Base-by-base conservation (phyloP, 805 yeast genomes). In the Candida boidinii region DNA sequence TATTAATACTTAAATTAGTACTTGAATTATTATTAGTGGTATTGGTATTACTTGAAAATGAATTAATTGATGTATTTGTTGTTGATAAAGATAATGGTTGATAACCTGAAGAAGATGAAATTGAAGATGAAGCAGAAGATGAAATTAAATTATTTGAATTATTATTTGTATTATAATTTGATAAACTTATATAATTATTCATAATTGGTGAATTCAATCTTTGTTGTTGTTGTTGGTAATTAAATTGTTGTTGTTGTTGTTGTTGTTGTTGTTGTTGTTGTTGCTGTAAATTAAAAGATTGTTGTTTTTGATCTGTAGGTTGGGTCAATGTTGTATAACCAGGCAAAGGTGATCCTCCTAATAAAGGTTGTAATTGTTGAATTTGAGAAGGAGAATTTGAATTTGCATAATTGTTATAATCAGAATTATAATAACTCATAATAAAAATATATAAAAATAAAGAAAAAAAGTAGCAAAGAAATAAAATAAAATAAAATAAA, bases 61-160 rank as follows among this genome's bases (percentile, higher is more conserved):
- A n/a, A n/a, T n/a, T n/a, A n/a, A n/a, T n/a, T n/a, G n/a, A n/a
- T 11, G 54, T 53, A 2, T 53, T 48, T 13, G 51, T 48, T 17
- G 41, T 34, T 12, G 46, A 37, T 36, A 48, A 29, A 10, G 46
- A 36, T 36, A 46, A 30, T 12, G 51, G 46, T 31, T 45, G 50
- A 32, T 49, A 50, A 15, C 36, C 39, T 10, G 48, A 39, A 8
- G 50, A 39, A 13, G 47, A 42, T 7, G 49, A 39, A 14, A 38
- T 33, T 13, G 44, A 36, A 7, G 47, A 43, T n/a, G 49, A 41
- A 7, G 44, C 28, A 3, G 38, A 24, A 2, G 47, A 33, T 9
- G 44, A 33, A 16, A 4, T 28, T 19, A 38, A 30, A 15, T 39
- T 32, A 8, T 40, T 15, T 12, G 31, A 27, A 11, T 17, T 18